Evolutionary conservation across 192 early-diverging fungal species (phyloP), one percentile per base, ranked within the genome.

Genomic region (Coemansia sp.): DNA sequence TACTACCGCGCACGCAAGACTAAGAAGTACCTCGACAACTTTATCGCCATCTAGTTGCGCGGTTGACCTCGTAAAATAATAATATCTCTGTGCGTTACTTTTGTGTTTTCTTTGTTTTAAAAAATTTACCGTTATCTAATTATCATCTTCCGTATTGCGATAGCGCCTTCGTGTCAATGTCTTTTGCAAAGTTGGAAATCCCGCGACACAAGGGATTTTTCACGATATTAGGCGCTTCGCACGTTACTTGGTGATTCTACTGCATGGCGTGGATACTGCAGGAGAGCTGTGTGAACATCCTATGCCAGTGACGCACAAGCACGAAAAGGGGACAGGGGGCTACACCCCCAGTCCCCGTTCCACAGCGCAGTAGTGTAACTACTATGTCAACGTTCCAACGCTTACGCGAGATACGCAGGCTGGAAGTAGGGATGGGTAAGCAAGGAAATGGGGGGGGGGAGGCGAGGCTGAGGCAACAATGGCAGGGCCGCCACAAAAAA

Each of bases 21-120:
- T 67, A 74, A 81, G 74, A 45, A 72, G 46, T 45, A 66, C 46
- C 63, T 57, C 54, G 61, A 75, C 21, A 75, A 70, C 70, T 81
- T 81, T 77, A 69, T 70, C 29, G 54, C 46, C 24, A 21, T 21
- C 46, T 21, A 50, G 9, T 27, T 50, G 19, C n/a, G 46, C 46
- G 46, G 24, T 21, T 50, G 46, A 50, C 46, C 40, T 14, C 40
- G 9, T 41, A 9, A 41, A 41, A 14, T 27, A 27, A 27, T 27
- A 27, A 27, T 27, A 27, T 27, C 24, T 27, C 24, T 27, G 24
- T 27, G 24, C 24, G 24, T 27, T 27, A 27, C 24, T 27, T 27
- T 27, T 27, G 24, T 27, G 24, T 27, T 27, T 27, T 27, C 24
- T 27, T 27, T 27, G 24, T 27, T 27, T 27, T 27, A 27, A 27